A percentile compares a stretch with the other conserved stretches of the same genome.
Evolutionary conservation across 352 stramenopile species (phyloP).

Genomic region (Pythium insidiosum): DNA sequence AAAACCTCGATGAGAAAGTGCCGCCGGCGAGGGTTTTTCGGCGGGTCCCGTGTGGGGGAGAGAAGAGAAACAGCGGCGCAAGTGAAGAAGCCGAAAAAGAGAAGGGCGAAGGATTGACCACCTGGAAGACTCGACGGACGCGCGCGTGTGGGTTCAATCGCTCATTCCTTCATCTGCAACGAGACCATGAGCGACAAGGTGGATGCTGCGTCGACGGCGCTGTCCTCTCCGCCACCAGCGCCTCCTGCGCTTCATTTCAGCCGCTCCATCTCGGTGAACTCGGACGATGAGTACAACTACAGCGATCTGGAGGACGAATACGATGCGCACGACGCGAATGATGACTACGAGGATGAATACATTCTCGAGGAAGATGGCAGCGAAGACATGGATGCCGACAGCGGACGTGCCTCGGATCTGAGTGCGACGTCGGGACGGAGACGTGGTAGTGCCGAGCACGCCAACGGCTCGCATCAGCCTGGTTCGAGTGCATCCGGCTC

Average conservation of each 20-base stretch:
- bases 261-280: constrained; percentile 36
- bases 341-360: constrained; percentile 39
- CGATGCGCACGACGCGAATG: constrained; percentile 19
- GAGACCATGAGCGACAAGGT: too few relatives aligned
- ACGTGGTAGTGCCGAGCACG: not conserved
- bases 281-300: constrained; percentile 81
- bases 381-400: constrained; percentile 18
- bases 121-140: too few relatives aligned
- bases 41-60: too few relatives aligned
- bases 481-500: constrained; percentile 24
- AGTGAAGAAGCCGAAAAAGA: too few relatives aligned
- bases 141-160: too few relatives aligned
- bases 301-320: constrained; percentile 62
- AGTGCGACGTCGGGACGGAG: constrained; percentile 21
- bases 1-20: too few relatives aligned
- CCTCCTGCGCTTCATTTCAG: constrained; percentile 3
- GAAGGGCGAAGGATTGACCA: too few relatives aligned
- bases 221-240: not conserved
- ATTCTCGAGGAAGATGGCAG: constrained; percentile 61
- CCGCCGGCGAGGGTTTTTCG: too few relatives aligned
- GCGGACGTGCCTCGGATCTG: constrained; percentile 6
- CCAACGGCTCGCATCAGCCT: constrained; percentile 26
- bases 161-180: too few relatives aligned
- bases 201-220: not conserved
- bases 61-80: too few relatives aligned